Evolutionary conservation across 2,329 filamentous ascomycete species (phyloP), one percentile per base, ranked within the genome.

Genomic region (Aspergillus luchuensis): DNA sequence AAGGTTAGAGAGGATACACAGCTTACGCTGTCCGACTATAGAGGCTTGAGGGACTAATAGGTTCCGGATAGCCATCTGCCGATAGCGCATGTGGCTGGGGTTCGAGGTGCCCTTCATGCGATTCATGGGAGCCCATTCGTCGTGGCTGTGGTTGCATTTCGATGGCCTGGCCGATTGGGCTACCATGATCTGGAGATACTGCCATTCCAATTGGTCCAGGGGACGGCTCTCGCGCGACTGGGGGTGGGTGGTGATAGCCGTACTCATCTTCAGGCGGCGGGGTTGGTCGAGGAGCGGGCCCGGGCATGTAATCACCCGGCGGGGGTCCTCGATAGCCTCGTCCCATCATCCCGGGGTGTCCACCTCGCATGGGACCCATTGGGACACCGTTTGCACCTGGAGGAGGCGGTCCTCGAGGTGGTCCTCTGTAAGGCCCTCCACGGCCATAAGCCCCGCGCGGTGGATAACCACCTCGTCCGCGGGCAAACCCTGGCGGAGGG

Each of bases 61-160:
- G 68, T 36, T 70, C 65, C 3, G 63, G 62, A 17, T 69, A 67
- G 2, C 66, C 65, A 41, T 74, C 68, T 5, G 61, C 63, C 1
- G 71, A 70, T n/a, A 74, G 17, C 4, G 65, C 68, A 60, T 74
- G 72, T 6, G 67, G 65, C 25, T 69, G 62, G 6, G 64, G 55
- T 17, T 64, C 58, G 56, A 68, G 57, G 33, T 66, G 55, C 47
- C 64, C 58, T 15, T 76, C 64, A 28, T 76, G 77, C 83, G 82
- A 30, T 23, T 58, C 62, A 5, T 65, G 63, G 3, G 60, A 58
- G 15, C 66, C 66, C 23, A 66, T 59, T 57, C 81, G 83, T 41
- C 83, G 82, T n/a, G 81, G 81, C n/a, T 82, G 81, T 36, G 89
- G 87, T 72, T 93, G 89, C 91, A 96, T 93, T 74, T 95, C 92